These are phyloP conservation scores for Emericellopsis terricola DNA, from an alignment of 495 filamentous ascomycete genomes.

Conservation along the genomic window DNA sequence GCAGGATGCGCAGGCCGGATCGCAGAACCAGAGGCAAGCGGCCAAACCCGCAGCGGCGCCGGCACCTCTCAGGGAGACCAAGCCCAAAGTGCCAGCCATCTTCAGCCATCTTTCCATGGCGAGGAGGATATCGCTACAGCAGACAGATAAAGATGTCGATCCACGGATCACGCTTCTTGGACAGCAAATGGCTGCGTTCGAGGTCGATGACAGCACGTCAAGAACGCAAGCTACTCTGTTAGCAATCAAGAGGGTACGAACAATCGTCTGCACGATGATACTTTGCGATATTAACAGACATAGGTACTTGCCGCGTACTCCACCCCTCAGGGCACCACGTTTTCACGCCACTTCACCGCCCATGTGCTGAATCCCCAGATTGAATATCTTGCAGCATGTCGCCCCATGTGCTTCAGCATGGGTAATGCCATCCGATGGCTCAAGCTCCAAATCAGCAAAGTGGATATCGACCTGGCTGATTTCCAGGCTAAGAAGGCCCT, in stretches of 20 bases:
- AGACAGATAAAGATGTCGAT: conserved; percentile 77
- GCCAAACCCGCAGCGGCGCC: conserved; percentile 22
- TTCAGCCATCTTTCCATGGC: conserved; percentile 77
- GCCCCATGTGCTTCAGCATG: conserved; percentile 83
- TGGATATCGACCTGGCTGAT: conserved; percentile 70
- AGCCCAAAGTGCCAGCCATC: conserved; percentile 47
- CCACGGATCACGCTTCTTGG: conserved; percentile 72
- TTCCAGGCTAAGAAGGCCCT: conserved; percentile 57
- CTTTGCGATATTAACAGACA: not conserved
- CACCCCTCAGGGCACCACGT: conserved; percentile 63
- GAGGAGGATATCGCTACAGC: conserved; percentile 51
- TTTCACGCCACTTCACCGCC: conserved; percentile 81
- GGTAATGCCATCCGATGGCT: conserved; percentile 91
- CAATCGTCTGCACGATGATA: conserved; percentile 3
- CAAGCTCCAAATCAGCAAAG: conserved; percentile 70
- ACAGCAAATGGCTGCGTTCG: conserved; percentile 77
- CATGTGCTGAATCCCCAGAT: conserved; percentile 88
- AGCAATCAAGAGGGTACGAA: conserved; percentile 67
- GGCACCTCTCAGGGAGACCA: conserved; percentile 40
- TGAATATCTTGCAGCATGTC: conserved; percentile 78
- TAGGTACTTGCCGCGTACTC: conserved; percentile 85
- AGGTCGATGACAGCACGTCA: conserved; percentile 76
- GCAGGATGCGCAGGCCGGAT: conserved; percentile 20
- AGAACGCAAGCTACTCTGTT: conserved; percentile 73
- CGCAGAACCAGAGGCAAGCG: conserved; percentile 13